These are phyloP conservation scores for Stentor coeruleus DNA, from an alignment of 73 alveolate species.

Conservation along the genomic window DNA sequence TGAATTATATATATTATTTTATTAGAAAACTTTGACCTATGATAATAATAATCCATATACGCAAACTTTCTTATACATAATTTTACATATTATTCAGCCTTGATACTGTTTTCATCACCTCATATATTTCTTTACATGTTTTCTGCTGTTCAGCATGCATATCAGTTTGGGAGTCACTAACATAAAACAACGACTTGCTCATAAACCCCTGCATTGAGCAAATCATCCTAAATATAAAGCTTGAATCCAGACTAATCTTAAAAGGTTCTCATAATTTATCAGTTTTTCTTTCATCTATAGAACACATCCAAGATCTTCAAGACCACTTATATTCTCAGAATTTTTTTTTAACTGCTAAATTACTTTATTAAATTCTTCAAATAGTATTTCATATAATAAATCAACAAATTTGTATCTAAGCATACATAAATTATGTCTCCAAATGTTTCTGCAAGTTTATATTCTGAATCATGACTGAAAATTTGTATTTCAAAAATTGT, in stretches of 20 bases:
- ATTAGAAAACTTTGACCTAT: too few relatives aligned
- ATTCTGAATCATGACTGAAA: not conserved
- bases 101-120: too few relatives aligned
- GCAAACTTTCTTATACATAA: too few relatives aligned
- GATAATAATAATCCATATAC: too few relatives aligned
- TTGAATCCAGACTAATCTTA: not conserved
- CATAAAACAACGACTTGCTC: not conserved
- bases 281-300: not conserved
- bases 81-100: too few relatives aligned
- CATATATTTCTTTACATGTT: not conserved
- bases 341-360: too few relatives aligned
- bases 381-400: not conserved
- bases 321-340: too few relatives aligned
- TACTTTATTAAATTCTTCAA: not conserved
- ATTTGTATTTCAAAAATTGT: not conserved
- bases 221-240: not conserved
- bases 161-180: not conserved
- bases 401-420: not conserved
- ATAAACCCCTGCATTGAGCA: not conserved
- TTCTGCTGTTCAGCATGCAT: not conserved
- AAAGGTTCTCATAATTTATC: not conserved
- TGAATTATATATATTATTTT: too few relatives aligned
- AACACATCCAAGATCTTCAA: not conserved
- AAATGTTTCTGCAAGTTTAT: not conserved
- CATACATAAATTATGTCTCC: not conserved